These are phyloP conservation scores for Williopsis jadinii DNA, from an alignment of 1,139 yeast species.

Conservation along the genomic window DNA sequence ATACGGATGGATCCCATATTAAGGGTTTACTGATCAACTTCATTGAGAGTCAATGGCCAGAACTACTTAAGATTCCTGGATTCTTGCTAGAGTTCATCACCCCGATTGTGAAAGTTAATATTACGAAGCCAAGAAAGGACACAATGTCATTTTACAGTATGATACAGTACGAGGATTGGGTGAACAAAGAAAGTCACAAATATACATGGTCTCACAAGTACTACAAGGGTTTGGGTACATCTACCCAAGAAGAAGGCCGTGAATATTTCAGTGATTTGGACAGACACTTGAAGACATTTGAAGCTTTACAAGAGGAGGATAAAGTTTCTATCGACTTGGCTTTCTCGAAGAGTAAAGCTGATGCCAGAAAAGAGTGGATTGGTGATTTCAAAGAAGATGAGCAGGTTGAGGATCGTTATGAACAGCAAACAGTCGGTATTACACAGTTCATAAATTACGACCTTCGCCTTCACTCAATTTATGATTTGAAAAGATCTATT, in stretches of 20 bases:
- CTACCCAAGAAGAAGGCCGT: conserved; percentile 70
- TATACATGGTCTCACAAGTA: conserved; percentile 91
- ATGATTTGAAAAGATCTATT: conserved; percentile 92
- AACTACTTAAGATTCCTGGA: conserved; percentile 84
- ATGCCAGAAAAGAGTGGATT: conserved; percentile 96
- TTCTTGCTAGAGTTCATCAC: conserved; percentile 91
- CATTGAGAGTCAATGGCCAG: conserved; percentile 91
- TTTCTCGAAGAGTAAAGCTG: conserved; percentile 91
- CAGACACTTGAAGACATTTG: conserved; percentile 80
- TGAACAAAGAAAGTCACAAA: conserved; percentile 70
- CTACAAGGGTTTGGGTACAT: conserved; percentile 98
- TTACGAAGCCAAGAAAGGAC: conserved; percentile 57
- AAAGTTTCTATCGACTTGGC: conserved; percentile 83
- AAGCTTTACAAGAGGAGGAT: conserved; percentile 76
- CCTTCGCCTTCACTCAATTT: conserved; percentile 89
- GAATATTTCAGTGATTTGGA: conserved; percentile 86
- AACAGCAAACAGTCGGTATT: conserved; percentile 55
- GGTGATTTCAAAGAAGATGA: conserved; percentile 92
- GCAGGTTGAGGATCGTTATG: conserved; percentile 33
- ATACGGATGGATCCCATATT: conserved; percentile 98
- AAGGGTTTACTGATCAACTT: conserved; percentile 94
- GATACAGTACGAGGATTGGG: conserved; percentile 96
- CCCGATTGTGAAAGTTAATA: conserved; percentile 88
- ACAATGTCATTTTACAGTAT: conserved; percentile 79
- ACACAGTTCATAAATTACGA: conserved; percentile 94